Conservation (phyloP, 2,329 filamentous ascomycete species). For the Colletotrichum sojae region DNA sequence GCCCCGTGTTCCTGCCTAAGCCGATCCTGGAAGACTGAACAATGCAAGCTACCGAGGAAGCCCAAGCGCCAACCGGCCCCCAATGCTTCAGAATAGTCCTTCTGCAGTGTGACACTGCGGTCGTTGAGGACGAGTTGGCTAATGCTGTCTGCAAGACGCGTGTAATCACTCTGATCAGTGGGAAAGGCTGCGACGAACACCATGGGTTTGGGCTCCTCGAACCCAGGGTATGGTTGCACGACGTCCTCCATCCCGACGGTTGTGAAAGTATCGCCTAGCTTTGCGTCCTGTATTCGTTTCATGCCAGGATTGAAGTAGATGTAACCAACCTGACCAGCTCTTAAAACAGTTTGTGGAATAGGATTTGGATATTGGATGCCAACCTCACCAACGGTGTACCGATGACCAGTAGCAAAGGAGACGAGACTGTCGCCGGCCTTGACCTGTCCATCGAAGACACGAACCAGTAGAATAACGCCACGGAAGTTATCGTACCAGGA, state of each 20-base stretch:
- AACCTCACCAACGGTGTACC: slow-evolving; percentile 95
- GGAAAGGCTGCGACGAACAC: slow-evolving; percentile 98
- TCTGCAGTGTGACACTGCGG: slow-evolving; percentile 91
- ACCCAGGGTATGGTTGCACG: slow-evolving; percentile 88
- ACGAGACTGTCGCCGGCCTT: slow-evolving; percentile 87
- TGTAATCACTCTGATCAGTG: slow-evolving; percentile 89
- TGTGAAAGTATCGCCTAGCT: slow-evolving; percentile 96
- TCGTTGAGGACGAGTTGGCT: slow-evolving; percentile 95
- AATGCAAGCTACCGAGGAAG: slow-evolving; percentile 96
- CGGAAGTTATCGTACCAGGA: slow-evolving; percentile 99
- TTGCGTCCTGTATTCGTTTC: slow-evolving; percentile 96
- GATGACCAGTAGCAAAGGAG: slow-evolving; percentile 88
- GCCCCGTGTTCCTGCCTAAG: slow-evolving; percentile 94
- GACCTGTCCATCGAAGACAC: slow-evolving; percentile 90
- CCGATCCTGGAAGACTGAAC: slow-evolving; percentile 98
- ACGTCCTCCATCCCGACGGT: slow-evolving; percentile 80
- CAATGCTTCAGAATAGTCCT: slow-evolving; percentile 93
- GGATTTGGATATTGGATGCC: slow-evolving; percentile 96
- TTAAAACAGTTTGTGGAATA: slow-evolving; percentile 82
- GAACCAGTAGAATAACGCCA: slow-evolving; percentile 90
- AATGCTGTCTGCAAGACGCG: slow-evolving; percentile 92
- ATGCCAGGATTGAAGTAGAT: slow-evolving; percentile 98
- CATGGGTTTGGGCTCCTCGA: slow-evolving; percentile 98
- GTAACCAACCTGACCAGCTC: slow-evolving; percentile 96
- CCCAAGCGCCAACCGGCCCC: slow-evolving; percentile 95